Conservation (phyloP, 805 yeast species). For the Candida taoyuanica region DNA sequence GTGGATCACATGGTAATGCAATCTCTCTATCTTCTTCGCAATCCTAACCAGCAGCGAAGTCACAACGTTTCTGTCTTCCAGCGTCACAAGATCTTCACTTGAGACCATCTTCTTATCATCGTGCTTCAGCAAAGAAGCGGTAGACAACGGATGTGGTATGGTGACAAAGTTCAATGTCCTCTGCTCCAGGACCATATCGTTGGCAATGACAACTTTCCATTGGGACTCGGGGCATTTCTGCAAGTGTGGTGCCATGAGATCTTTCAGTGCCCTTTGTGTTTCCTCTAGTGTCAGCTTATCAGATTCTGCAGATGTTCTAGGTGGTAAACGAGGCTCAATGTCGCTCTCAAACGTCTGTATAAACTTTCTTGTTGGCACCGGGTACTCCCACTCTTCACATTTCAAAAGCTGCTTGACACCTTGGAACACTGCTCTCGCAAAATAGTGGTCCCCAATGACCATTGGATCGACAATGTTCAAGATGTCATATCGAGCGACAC, state of each 20-base stretch:
- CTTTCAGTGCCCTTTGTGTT: constrained; percentile 7
- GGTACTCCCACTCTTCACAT: constrained; percentile 11
- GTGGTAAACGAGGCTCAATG: constrained; percentile 9
- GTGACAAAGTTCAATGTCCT: constrained; percentile 12
- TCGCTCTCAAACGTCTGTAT: constrained; percentile 10
- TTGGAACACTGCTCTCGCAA: constrained; percentile 7
- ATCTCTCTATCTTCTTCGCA: neutral
- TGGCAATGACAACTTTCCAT: constrained; percentile 7
- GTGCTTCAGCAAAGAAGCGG: constrained; percentile 11
- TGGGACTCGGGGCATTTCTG: constrained; percentile 2
- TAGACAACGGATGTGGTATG: constrained; percentile 20
- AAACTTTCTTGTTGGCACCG: constrained; percentile 16
- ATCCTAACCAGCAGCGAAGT: neutral
- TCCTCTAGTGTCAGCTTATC: constrained; percentile 1
- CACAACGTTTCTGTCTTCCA: constrained; percentile 5
- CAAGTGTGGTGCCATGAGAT: constrained; percentile 3
- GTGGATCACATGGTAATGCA: constrained; percentile 1
- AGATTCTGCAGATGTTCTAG: constrained; percentile 6
- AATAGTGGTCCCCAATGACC: constrained; percentile 18
- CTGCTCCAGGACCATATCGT: constrained; percentile 1
- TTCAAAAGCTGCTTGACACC: constrained; percentile 8
- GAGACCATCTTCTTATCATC: constrained; percentile 11
- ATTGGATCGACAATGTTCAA: constrained; percentile 18
- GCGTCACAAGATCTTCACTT: constrained; percentile 3
- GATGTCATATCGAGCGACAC: constrained; percentile 7